Evolutionary conservation across 2,329 filamentous ascomycete species (phyloP).

Genomic region (Cladosporium austrohemisphaericum): DNA sequence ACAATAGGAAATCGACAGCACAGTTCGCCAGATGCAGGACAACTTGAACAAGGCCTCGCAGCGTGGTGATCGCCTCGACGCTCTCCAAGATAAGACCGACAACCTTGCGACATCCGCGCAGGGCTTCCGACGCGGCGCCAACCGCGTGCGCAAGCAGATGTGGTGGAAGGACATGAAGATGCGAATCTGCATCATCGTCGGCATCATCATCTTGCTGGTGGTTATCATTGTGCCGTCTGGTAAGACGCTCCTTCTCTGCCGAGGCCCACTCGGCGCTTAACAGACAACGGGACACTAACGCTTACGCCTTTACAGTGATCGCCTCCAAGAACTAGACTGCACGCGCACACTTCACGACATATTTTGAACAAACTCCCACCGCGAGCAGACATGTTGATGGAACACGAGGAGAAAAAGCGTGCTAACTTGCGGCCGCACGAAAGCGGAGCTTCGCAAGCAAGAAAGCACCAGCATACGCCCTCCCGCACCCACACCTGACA

Average conservation of each 20-base stretch:
- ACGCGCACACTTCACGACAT: constrained; percentile 4
- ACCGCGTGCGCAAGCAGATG: constrained; percentile 90
- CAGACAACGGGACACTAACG: neutral
- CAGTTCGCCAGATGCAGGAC: constrained; percentile 89
- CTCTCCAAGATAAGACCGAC: constrained; percentile 87
- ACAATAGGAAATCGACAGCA: constrained; percentile 89
- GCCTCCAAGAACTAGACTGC: constrained; percentile 15
- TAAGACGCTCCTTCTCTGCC: constrained; percentile 41
- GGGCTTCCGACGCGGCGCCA: constrained; percentile 93
- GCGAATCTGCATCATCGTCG: constrained; percentile 91
- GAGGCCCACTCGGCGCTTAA: neutral
- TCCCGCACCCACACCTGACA: neutral
- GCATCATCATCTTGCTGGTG: constrained; percentile 84
- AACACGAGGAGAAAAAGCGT: too few relatives aligned
- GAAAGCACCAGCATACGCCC: neutral
- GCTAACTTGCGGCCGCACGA: too few relatives aligned
- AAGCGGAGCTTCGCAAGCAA: neutral
- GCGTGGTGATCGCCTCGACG: constrained; percentile 83
- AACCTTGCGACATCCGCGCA: constrained; percentile 90
- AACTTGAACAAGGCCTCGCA: constrained; percentile 97
- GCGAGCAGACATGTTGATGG: constrained; percentile 1
- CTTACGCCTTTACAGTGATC: constrained; percentile 10
- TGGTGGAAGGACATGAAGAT: constrained; percentile 99
- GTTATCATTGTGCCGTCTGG: constrained; percentile 92
- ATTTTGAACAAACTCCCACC: neutral